A percentile compares a stretch with the other conserved stretches of the same genome.
Evolutionary conservation across 805 yeast species (phyloP).

Genomic region (Wickerhamomyces rabaulensis): DNA sequence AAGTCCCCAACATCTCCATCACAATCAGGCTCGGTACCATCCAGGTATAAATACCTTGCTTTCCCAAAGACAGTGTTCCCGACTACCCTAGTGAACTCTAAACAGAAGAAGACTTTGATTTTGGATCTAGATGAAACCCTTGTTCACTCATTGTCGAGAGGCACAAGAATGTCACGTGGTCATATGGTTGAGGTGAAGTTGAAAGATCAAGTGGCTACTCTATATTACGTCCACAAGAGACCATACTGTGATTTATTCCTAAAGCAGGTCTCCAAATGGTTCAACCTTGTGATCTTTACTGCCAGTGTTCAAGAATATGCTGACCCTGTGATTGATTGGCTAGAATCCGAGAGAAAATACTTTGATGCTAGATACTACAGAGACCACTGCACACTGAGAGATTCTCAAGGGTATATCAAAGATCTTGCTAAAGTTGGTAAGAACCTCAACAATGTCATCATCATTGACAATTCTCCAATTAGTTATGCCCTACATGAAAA

Average conservation of each 20-base stretch:
- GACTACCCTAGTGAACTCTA: slow-evolving; percentile 32
- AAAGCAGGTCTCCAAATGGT: slow-evolving; percentile 78
- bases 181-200: slow-evolving; percentile 81
- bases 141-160: slow-evolving; percentile 82
- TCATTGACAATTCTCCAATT: slow-evolving; percentile 90
- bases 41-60: slow-evolving; percentile 17
- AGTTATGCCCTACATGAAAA: slow-evolving; percentile 79
- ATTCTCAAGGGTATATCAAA: slow-evolving; percentile 83
- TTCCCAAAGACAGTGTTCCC: slow-evolving; percentile 39
- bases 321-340: slow-evolving; percentile 92
- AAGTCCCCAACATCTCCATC: slow-evolving; percentile 23
- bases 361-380: slow-evolving; percentile 67
- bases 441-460: slow-evolving; percentile 64
- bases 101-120: slow-evolving; percentile 62
- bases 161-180: slow-evolving; percentile 37
- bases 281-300: slow-evolving; percentile 83
- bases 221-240: slow-evolving; percentile 86
- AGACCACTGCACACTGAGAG: slow-evolving; percentile 68
- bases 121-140: slow-evolving; percentile 92
- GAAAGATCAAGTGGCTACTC: slow-evolving; percentile 62
- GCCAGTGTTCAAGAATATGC: slow-evolving; percentile 95
- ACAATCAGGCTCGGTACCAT: slow-evolving; percentile 9
- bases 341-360: slow-evolving; percentile 59
- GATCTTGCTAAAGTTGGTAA: slow-evolving; percentile 47
- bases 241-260: slow-evolving; percentile 88